Evolutionary conservation across 2,329 filamentous ascomycete genomes (phyloP).

Genomic region (Cytospora piceae): DNA sequence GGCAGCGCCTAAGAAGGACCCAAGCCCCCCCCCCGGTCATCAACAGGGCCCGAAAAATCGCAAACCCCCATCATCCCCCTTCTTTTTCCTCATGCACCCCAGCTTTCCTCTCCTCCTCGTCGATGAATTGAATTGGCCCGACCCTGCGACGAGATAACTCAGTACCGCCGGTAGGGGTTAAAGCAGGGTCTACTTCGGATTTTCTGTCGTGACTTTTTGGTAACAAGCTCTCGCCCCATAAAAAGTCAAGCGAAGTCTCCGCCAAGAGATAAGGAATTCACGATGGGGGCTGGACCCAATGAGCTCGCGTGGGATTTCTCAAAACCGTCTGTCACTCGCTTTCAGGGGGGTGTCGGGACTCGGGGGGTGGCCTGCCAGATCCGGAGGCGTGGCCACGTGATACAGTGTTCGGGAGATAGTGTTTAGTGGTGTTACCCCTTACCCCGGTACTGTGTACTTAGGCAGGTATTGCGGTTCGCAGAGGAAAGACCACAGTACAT

Average conservation of each 20-base stretch:
- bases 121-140: neutral
- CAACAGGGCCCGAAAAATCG: neutral
- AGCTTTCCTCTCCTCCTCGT: conserved; percentile 4
- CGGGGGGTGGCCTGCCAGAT: conserved; percentile 1
- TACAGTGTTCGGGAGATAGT: neutral
- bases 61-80: neutral
- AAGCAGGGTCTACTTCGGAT: conserved; percentile 1
- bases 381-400: conserved; percentile 1
- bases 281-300: conserved; percentile 19
- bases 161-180: neutral
- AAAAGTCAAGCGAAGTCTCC: conserved; percentile 14
- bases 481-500: too few species aligned
- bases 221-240: conserved; percentile 22
- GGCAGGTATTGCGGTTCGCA: neutral
- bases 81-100: conserved; percentile 15
- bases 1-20: neutral
- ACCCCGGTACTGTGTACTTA: neutral
- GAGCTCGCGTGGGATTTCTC: conserved; percentile 26
- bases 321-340: conserved; percentile 25
- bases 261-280: conserved; percentile 30
- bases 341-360: neutral
- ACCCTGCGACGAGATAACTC: neutral
- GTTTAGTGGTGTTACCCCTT: neutral
- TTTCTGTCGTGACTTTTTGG: neutral
- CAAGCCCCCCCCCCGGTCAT: conserved; percentile 3